These are phyloP conservation scores for Pichia cabralensis DNA, from an alignment of 805 yeast genomes.

Conservation along the genomic window DNA sequence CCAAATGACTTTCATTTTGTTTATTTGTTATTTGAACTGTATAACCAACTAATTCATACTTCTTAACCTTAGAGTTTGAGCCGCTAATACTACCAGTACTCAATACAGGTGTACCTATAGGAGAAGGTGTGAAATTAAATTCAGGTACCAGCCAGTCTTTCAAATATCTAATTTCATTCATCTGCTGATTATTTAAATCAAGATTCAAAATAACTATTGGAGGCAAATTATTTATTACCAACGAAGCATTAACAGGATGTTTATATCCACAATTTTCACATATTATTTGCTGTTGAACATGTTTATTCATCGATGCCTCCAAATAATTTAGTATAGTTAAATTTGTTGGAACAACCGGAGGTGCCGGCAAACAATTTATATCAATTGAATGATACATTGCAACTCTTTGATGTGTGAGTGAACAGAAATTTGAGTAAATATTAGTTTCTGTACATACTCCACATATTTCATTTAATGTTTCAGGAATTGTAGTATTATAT, in stretches of 20 bases:
- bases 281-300: slow-evolving; percentile 37
- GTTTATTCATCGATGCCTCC: slow-evolving; percentile 50
- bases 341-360: slow-evolving; percentile 21
- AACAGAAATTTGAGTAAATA: slow-evolving; percentile 32
- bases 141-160: slow-evolving; percentile 54
- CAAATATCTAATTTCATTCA: slow-evolving; percentile 37
- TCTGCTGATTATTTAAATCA: slow-evolving; percentile 44
- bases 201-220: slow-evolving; percentile 56
- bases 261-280: slow-evolving; percentile 42
- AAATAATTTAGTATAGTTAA: slow-evolving; percentile 44
- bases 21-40: slow-evolving; percentile 58
- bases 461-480: slow-evolving; percentile 23
- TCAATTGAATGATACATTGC: slow-evolving; percentile 34
- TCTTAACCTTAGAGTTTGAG: slow-evolving; percentile 16
- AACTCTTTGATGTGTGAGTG: slow-evolving; percentile 25
- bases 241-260: slow-evolving; percentile 46
- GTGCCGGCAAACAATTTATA: slow-evolving; percentile 28
- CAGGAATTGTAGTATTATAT: slow-evolving; percentile 13
- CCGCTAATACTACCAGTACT: slow-evolving; percentile 19
- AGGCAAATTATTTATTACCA: slow-evolving; percentile 47
- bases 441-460: slow-evolving; percentile 36
- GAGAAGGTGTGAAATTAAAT: slow-evolving; percentile 33
- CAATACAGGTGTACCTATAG: slow-evolving; percentile 19
- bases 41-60: slow-evolving; percentile 57
- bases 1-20: slow-evolving; percentile 47